Conservation (phyloP, 2,329 filamentous ascomycete species). For the Stagonosporopsis vannaccii region DNA sequence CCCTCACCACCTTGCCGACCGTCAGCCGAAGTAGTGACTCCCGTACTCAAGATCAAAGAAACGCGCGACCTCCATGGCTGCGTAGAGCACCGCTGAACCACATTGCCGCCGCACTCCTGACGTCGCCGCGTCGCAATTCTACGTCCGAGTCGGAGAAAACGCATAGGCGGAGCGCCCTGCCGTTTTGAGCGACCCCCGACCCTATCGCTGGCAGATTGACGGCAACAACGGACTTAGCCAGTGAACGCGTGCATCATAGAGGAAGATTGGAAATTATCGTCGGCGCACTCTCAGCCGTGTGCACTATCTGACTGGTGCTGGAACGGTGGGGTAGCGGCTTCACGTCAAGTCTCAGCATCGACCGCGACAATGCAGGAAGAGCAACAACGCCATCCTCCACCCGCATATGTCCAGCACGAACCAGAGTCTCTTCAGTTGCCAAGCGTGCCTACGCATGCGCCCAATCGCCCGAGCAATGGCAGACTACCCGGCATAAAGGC, state of each 20-base stretch:
- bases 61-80: constrained; percentile 8
- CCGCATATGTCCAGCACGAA: constrained; percentile 53
- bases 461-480: constrained; percentile 29
- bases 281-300: neutral
- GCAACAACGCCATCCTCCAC: constrained; percentile 51
- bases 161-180: constrained; percentile 23
- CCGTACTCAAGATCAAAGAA: neutral
- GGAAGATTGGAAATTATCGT: neutral
- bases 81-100: constrained; percentile 10
- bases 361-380: constrained; percentile 40
- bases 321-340: constrained; percentile 21
- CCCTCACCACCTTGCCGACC: constrained; percentile 12
- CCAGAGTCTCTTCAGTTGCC: constrained; percentile 51
- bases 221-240: constrained; percentile 17
- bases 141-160: constrained; percentile 11
- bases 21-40: neutral
- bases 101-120: constrained; percentile 15
- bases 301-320: constrained; percentile 4
- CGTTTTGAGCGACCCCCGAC: constrained; percentile 24
- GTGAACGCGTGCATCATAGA: neutral
- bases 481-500: constrained; percentile 56
- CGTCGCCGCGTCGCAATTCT: constrained; percentile 24
- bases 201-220: constrained; percentile 10
- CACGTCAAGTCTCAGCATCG: neutral
- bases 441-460: constrained; percentile 51